A percentile compares a stretch with the other conserved stretches of the same genome.
Conservation (phyloP, 495 filamentous ascomycete species). For the Lophium mytilinum region DNA sequence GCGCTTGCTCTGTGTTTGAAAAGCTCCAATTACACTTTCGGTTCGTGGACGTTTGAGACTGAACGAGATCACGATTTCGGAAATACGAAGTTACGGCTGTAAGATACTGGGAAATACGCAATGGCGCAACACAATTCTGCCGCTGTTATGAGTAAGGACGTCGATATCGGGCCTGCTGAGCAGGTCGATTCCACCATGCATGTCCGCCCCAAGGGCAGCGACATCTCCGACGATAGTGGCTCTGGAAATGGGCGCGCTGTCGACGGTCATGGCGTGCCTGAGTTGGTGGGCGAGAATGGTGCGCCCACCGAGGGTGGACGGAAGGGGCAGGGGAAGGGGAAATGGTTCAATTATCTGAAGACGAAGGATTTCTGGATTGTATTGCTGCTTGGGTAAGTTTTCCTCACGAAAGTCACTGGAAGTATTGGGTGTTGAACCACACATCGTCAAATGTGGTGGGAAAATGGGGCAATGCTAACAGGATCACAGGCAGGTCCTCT, state of each 20-base stretch:
- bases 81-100: neutral
- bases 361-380: conserved; percentile 85
- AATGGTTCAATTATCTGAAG: conserved; percentile 69
- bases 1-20: conserved; percentile 28
- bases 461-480: neutral
- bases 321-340: conserved; percentile 36
- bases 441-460: neutral
- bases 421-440: neutral
- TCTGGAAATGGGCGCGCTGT: conserved; percentile 19
- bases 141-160: conserved; percentile 14
- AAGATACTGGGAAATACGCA: neutral
- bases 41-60: neutral
- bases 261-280: conserved; percentile 22
- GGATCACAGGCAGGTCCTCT: conserved; percentile 61
- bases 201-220: conserved; percentile 25
- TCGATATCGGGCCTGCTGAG: conserved; percentile 13
- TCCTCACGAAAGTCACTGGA: neutral
- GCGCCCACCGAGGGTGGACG: conserved; percentile 30
- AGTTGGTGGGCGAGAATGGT: conserved; percentile 9
- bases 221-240: conserved; percentile 7
- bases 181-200: conserved; percentile 17
- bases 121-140: conserved; percentile 8
- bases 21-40: conserved; percentile 27
- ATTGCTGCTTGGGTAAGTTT: conserved; percentile 60
- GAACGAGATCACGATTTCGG: neutral